A percentile compares a stretch with the other conserved stretches of the same genome.
These are phyloP conservation scores for Fusarium verrucosum DNA, from an alignment of 2,329 filamentous ascomycete genomes.

Conservation along the genomic window DNA sequence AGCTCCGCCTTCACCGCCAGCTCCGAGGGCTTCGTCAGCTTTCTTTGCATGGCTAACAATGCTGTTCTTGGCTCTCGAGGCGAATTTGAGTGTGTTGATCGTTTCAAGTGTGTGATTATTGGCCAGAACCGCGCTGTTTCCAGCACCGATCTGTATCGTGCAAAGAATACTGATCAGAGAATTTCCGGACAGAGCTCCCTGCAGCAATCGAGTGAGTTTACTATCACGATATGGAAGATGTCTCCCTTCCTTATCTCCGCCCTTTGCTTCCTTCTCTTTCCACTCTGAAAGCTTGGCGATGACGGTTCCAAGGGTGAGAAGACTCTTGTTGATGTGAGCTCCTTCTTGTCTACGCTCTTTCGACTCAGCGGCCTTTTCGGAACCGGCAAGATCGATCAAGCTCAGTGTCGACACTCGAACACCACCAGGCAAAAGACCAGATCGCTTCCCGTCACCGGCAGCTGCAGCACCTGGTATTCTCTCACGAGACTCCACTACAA, in stretches of 20 bases:
- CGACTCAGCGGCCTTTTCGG: constrained; percentile 92
- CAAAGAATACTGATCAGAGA: constrained; percentile 97
- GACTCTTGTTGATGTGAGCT: constrained; percentile 97
- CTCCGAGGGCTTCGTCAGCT: constrained; percentile 86
- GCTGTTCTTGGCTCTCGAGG: constrained; percentile 95
- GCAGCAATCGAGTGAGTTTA: constrained; percentile 91
- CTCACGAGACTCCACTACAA: constrained; percentile 96
- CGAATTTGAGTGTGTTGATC: constrained; percentile 95
- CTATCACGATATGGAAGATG: constrained; percentile 97
- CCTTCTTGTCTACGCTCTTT: constrained; percentile 95
- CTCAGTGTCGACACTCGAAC: constrained; percentile 95
- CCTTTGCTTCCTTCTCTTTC: constrained; percentile 81
- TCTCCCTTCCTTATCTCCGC: constrained; percentile 82
- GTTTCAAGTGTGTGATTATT: constrained; percentile 87
- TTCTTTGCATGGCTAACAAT: constrained; percentile 97
- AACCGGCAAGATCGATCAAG: constrained; percentile 94
- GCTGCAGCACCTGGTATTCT: constrained; percentile 68
- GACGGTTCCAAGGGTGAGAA: constrained; percentile 93
- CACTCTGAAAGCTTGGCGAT: constrained; percentile 91
- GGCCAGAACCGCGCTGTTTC: constrained; percentile 74
- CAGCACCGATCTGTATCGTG: constrained; percentile 89
- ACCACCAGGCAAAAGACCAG: constrained; percentile 80
- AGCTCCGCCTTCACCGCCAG: constrained; percentile 84
- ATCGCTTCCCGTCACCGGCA: constrained; percentile 65
- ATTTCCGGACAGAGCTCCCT: constrained; percentile 90